Percentiles rank a stretch among this genome's conserved stretches.
phyloP scores from a whole-genome alignment of 192 early-diverging fungal species.

The Funneliformis mosseae region DNA sequence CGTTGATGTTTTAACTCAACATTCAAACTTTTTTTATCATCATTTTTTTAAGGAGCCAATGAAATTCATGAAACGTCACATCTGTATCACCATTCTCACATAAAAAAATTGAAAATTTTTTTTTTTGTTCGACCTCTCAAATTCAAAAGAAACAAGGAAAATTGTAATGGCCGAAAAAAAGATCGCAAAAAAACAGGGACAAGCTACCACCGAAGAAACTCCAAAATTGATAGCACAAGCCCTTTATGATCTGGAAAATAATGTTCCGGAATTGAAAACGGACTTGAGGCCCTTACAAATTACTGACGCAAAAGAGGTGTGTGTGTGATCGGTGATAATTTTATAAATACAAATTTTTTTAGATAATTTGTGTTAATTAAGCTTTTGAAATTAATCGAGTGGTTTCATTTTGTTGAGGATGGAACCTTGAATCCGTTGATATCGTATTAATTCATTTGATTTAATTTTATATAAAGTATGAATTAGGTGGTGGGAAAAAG shows the following conservation, averaged over 20 bases:
- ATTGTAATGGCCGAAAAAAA: slow-evolving; percentile 21
- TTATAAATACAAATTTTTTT: slow-evolving; percentile 23
- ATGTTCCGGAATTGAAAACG: slow-evolving; percentile 95
- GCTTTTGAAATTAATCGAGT: not conserved
- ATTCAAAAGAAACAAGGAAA: not conserved
- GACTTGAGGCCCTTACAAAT: slow-evolving; percentile 96
- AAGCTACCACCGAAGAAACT: slow-evolving; percentile 65
- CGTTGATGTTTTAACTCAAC: not conserved
- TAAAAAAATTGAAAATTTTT: not conserved
- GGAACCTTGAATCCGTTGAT: not conserved
- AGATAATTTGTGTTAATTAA: not conserved
- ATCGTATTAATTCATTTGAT: not conserved
- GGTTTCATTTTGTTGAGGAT: not conserved
- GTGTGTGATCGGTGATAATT: slow-evolving; percentile 25
- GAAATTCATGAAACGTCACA: not conserved
- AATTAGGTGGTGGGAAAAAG: slow-evolving; percentile 93
- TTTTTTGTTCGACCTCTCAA: not conserved
- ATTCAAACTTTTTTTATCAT: not conserved
- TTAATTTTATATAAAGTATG: slow-evolving; percentile 56
- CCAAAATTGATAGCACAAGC: slow-evolving; percentile 96
- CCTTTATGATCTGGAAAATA: slow-evolving; percentile 93
- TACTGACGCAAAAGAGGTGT: slow-evolving; percentile 92
- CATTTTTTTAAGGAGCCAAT: not conserved
- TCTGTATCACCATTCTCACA: not conserved
- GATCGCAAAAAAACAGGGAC: slow-evolving; percentile 16